Conservation (phyloP, 192 early-diverging fungal species). For the Helicostylum pulchrum region DNA sequence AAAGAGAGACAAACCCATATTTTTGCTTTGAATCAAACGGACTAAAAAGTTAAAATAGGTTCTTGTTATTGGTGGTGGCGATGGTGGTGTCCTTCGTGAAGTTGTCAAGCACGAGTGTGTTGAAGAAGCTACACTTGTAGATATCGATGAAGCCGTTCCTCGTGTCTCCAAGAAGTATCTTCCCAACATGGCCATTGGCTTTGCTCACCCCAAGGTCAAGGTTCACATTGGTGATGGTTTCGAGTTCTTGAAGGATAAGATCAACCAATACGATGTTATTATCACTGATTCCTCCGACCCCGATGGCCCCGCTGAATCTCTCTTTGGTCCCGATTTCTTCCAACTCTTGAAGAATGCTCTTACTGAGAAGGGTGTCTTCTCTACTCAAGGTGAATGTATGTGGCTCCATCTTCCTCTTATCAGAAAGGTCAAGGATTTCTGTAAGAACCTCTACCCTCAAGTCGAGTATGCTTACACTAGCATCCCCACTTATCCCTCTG, state of each 20-base stretch:
- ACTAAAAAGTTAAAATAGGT: slow-evolving; percentile 48
- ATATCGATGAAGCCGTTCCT: slow-evolving; percentile 96
- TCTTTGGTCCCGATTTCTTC: slow-evolving; percentile 93
- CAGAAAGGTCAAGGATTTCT: slow-evolving; percentile 81
- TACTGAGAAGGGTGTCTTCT: slow-evolving; percentile 86
- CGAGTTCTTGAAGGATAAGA: slow-evolving; percentile 85
- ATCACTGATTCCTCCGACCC: slow-evolving; percentile 99
- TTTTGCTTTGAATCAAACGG: not conserved
- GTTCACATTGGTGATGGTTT: slow-evolving; percentile 97
- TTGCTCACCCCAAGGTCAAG: slow-evolving; percentile 91
- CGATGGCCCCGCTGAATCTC: slow-evolving; percentile 88
- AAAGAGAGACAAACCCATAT: slow-evolving; percentile 10
- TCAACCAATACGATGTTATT: slow-evolving; percentile 90
- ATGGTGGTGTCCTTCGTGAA: slow-evolving; percentile 98
- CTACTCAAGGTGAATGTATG: slow-evolving; percentile 99
- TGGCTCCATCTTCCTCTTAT: slow-evolving; percentile 96
- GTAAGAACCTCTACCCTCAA: slow-evolving; percentile 79
- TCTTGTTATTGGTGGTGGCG: slow-evolving; percentile 98
- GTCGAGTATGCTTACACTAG: slow-evolving; percentile 93
- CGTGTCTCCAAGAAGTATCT: slow-evolving; percentile 91
- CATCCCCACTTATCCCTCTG: slow-evolving; percentile 97
- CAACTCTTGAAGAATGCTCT: slow-evolving; percentile 91
- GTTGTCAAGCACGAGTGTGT: slow-evolving; percentile 95
- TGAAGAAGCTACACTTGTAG: slow-evolving; percentile 89
- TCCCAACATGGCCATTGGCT: slow-evolving; percentile 90